phyloP scores from a whole-genome alignment of 2,329 filamentous ascomycete genomes.

The Didymella sp. region DNA sequence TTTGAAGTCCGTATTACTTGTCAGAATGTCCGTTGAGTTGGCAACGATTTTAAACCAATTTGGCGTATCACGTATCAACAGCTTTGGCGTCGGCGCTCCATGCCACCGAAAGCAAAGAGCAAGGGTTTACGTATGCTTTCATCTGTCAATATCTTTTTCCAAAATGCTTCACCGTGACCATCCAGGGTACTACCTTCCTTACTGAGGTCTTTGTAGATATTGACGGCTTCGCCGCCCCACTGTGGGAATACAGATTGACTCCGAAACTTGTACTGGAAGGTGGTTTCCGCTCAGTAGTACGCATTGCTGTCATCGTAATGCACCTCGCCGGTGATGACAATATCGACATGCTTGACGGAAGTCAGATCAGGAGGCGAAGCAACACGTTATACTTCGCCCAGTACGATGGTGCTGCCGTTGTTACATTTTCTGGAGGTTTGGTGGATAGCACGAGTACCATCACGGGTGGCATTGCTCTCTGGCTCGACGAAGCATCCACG shows the following conservation, averaged over 20 bases:
- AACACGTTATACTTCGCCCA: slow-evolving; percentile 49
- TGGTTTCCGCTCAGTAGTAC: slow-evolving; percentile 67
- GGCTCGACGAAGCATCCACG: slow-evolving; percentile 5
- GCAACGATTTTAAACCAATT: slow-evolving; percentile 56
- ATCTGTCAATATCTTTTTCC: slow-evolving; percentile 3
- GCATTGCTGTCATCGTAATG: slow-evolving; percentile 65
- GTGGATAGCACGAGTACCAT: slow-evolving; percentile 58
- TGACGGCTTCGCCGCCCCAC: slow-evolving; percentile 66
- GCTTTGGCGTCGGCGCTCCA: slow-evolving; percentile 10
- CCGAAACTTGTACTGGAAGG: slow-evolving; percentile 66
- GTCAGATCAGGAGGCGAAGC: slow-evolving; percentile 67
- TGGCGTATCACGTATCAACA: slow-evolving; percentile 6
- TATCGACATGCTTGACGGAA: slow-evolving; percentile 65
- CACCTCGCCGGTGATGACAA: slow-evolving; percentile 57
- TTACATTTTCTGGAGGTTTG: slow-evolving; percentile 62
- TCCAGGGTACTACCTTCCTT: slow-evolving; percentile 56
- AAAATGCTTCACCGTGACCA: slow-evolving; percentile 64
- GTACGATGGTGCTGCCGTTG: slow-evolving; percentile 62
- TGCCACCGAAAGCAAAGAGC: slow-evolving; percentile 35
- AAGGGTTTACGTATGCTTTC: slow-evolving; percentile 61
- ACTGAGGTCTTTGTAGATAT: slow-evolving; percentile 63
- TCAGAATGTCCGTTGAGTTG: slow-evolving; percentile 54
- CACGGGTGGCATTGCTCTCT: slow-evolving; percentile 35
- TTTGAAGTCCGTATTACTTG: slow-evolving; percentile 12
- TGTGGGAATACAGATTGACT: slow-evolving; percentile 68